These are phyloP conservation scores for Hanseniaspora taiwanica DNA, from an alignment of 805 yeast species.

Conservation along the genomic window DNA sequence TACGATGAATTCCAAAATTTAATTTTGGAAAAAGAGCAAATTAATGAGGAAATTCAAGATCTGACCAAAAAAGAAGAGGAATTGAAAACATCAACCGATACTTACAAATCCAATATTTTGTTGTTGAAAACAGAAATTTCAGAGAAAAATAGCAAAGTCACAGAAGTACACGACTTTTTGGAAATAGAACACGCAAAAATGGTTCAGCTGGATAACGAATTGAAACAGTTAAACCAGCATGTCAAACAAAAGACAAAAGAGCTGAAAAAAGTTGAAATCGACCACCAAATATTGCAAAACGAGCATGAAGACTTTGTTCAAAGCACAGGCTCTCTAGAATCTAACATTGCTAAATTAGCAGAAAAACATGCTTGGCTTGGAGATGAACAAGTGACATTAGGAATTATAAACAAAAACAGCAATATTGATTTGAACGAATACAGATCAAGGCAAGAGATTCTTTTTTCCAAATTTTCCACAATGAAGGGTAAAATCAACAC, in stretches of 20 bases:
- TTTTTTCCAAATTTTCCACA: slow-evolving; percentile 22
- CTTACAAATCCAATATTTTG: slow-evolving; percentile 20
- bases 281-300: slow-evolving; percentile 40
- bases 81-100: slow-evolving; percentile 23
- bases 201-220: slow-evolving; percentile 63
- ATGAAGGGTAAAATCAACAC: slow-evolving; percentile 75
- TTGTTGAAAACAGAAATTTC: slow-evolving; percentile 17
- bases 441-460: slow-evolving; percentile 33
- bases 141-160: slow-evolving; percentile 17
- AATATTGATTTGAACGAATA: slow-evolving; percentile 51
- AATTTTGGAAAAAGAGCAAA: slow-evolving; percentile 61
- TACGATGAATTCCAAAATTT: slow-evolving; percentile 47
- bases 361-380: slow-evolving; percentile 58
- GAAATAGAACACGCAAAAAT: slow-evolving; percentile 36
- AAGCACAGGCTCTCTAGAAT: slow-evolving; percentile 17
- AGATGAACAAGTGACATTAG: slow-evolving; percentile 44
- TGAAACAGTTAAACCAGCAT: slow-evolving; percentile 40
- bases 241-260: slow-evolving; percentile 30
- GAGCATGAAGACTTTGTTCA: slow-evolving; percentile 38
- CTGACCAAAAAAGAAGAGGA: slow-evolving; percentile 31
- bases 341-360: slow-evolving; percentile 21
- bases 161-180: slow-evolving; percentile 13
- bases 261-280: slow-evolving; percentile 35
- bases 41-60: slow-evolving; percentile 38
- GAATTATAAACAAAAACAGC: slow-evolving; percentile 47